These are phyloP conservation scores for Capronia americana DNA, from an alignment of 2,329 filamentous ascomycete species.

Conservation along the genomic window DNA sequence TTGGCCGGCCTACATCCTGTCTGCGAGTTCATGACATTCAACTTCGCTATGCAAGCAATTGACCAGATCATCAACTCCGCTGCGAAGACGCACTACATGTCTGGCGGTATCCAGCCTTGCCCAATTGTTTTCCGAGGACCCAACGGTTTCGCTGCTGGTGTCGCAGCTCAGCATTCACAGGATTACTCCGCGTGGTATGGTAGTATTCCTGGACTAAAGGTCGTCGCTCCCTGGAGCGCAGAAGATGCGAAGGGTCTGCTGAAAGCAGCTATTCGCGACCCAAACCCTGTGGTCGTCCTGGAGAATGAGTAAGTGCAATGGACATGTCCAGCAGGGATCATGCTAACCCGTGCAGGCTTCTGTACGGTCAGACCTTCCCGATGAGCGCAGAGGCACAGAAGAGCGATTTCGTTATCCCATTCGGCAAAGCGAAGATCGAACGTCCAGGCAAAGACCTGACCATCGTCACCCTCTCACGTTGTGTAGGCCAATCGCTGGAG, in stretches of 20 bases:
- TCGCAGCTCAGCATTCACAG: constrained; percentile 97
- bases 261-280: constrained; percentile 97
- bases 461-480: constrained; percentile 92
- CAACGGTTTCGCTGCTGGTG: constrained; percentile 96
- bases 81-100: constrained; percentile 99
- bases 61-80: constrained; percentile 99
- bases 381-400: constrained; percentile 97
- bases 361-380: constrained; percentile 94
- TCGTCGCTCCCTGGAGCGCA: constrained; percentile 92
- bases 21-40: constrained; percentile 95
- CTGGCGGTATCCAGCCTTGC: constrained; percentile 97
- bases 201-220: constrained; percentile 96
- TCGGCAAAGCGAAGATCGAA: constrained; percentile 99
- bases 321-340: constrained; percentile 3
- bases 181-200: constrained; percentile 99
- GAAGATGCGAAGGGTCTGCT: constrained; percentile 98
- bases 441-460: constrained; percentile 94
- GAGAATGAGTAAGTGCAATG: constrained; percentile 73
- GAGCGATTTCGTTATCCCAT: constrained; percentile 94
- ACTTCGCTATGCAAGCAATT: constrained; percentile 99
- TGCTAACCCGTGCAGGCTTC: constrained; percentile 58
- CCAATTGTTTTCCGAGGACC: constrained; percentile 99
- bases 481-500: constrained; percentile 86
- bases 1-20: constrained; percentile 93
- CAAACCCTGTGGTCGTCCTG: constrained; percentile 91